phyloP scores from a whole-genome alignment of 257 asterid genomes.

The Forsythia suspensa region DNA sequence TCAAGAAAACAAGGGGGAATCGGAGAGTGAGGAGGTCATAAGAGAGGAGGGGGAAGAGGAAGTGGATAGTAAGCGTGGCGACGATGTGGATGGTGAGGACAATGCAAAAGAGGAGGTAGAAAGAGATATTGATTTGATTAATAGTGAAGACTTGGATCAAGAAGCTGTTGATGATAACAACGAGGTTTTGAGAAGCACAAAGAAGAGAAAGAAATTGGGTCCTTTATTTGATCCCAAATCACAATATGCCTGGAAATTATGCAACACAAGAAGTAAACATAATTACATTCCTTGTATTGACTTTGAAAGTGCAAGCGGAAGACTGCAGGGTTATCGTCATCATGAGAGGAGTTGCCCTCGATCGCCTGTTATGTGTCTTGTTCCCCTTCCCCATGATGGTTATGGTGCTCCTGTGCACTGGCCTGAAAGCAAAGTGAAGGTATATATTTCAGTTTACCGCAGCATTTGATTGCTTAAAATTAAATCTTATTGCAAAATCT shows the following conservation, averaged over 20 bases:
- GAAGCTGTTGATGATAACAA: slow-evolving; percentile 52
- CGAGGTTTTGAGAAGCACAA: slow-evolving; percentile 18
- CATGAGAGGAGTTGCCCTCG: slow-evolving; percentile 89
- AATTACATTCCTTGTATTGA: slow-evolving; percentile 95
- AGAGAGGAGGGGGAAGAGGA: slow-evolving; percentile 36
- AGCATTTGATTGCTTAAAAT: background rate
- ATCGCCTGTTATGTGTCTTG: slow-evolving; percentile 74
- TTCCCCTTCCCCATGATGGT: slow-evolving; percentile 83
- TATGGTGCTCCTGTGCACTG: slow-evolving; percentile 65
- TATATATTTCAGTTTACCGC: slow-evolving; percentile 10
- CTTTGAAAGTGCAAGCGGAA: slow-evolving; percentile 54
- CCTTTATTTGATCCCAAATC: slow-evolving; percentile 73
- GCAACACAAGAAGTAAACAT: slow-evolving; percentile 85
- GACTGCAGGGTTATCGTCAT: slow-evolving; percentile 67
- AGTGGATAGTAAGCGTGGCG: slow-evolving; percentile 34
- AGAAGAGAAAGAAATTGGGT: slow-evolving; percentile 54
- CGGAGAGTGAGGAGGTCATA: slow-evolving; percentile 49
- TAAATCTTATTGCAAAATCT: slow-evolving; percentile 18
- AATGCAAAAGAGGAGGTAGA: slow-evolving; percentile 35
- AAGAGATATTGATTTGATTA: slow-evolving; percentile 42
- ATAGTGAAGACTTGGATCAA: slow-evolving; percentile 45
- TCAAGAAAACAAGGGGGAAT: slow-evolving; percentile 46
- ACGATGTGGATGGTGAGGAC: slow-evolving; percentile 39
- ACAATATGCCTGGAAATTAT: slow-evolving; percentile 68
- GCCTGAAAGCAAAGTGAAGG: slow-evolving; percentile 94